These are phyloP conservation scores for Fusarium succisae DNA, from an alignment of 2,329 filamentous ascomycete species.

Conservation along the genomic window DNA sequence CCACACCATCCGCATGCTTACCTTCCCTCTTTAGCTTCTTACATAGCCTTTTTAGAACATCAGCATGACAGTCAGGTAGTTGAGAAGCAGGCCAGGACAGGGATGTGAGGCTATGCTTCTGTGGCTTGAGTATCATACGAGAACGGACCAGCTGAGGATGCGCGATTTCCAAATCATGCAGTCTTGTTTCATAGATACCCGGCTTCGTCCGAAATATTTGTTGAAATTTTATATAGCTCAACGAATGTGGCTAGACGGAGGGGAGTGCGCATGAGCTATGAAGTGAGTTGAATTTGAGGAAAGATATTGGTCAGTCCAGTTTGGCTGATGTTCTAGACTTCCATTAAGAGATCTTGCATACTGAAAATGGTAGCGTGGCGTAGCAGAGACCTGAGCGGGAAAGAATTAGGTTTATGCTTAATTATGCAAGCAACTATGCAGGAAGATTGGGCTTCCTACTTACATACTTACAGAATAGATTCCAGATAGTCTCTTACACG, in stretches of 20 bases:
- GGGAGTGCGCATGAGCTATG: background rate
- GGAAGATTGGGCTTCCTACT: fast-evolving
- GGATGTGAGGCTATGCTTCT: background rate
- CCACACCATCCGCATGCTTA: background rate
- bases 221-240: background rate
- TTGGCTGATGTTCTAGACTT: background rate
- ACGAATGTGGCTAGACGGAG: background rate
- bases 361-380: fast-evolving
- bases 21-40: background rate
- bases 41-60: background rate
- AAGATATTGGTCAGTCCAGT: background rate
- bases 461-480: background rate
- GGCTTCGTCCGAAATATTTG: background rate
- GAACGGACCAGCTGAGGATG: background rate
- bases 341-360: fast-evolving
- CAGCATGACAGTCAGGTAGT: background rate
- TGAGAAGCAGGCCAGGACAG: background rate
- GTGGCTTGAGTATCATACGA: background rate
- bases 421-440: background rate
- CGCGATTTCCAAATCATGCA: background rate
- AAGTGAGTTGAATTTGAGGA: background rate
- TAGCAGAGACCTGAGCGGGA: fast-evolving
- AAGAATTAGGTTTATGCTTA: background rate
- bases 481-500: background rate
- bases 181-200: background rate